phyloP scores from a whole-genome alignment of 257 asterid genomes.

The Fraxinus pennsylvanica region DNA sequence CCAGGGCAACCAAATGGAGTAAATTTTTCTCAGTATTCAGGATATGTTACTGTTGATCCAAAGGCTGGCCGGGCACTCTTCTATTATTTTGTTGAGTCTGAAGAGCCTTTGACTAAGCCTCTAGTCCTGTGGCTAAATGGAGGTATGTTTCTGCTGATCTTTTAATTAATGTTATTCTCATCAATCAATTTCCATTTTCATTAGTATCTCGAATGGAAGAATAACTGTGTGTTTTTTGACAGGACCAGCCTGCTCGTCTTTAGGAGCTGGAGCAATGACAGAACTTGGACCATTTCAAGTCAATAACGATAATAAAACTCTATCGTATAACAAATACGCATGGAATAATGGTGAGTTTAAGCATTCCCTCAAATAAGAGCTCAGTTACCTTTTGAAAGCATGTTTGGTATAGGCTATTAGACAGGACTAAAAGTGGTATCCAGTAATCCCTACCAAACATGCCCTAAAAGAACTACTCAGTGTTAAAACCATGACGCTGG shows the following conservation, averaged over 20 bases:
- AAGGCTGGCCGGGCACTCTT: too few relatives aligned
- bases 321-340: conserved; percentile 22
- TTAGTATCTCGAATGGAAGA: conserved; percentile 5
- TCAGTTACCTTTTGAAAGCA: background rate
- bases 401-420: background rate
- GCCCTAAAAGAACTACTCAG: conserved; percentile 15
- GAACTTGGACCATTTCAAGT: conserved; percentile 41
- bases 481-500: background rate
- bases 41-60: too few relatives aligned
- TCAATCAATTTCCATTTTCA: background rate
- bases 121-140: too few relatives aligned
- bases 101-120: too few relatives aligned
- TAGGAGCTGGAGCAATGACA: conserved; percentile 34
- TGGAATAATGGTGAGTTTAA: conserved; percentile 32
- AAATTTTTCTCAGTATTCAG: too few relatives aligned
- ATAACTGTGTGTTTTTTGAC: background rate
- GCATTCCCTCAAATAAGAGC: background rate
- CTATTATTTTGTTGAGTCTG: too few relatives aligned
- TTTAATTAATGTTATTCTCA: too few relatives aligned
- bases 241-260: conserved; percentile 46
- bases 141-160: too few relatives aligned
- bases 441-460: conserved; percentile 20
- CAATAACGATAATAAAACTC: conserved; percentile 29
- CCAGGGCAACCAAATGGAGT: too few relatives aligned
- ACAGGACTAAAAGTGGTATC: conserved; percentile 19